Evolutionary conservation across 306 rosid genomes (phyloP).

Genomic region (Rosa lucieae): DNA sequence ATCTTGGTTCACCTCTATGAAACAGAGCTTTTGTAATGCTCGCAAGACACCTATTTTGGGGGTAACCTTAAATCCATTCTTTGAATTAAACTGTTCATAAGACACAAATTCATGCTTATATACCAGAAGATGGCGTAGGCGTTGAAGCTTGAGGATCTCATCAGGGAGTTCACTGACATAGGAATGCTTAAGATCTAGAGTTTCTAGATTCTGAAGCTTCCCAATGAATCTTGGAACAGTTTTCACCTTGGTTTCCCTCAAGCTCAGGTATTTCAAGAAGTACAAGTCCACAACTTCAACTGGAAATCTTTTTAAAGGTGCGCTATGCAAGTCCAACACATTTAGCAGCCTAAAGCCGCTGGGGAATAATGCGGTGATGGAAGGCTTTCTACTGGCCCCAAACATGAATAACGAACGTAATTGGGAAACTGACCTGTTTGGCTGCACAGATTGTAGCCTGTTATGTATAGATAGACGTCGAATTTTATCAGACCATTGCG

Average conservation of each 20-base stretch:
- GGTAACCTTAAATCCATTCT: conserved; percentile 30
- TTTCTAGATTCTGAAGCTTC: conserved; percentile 38
- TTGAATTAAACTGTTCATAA: conserved; percentile 11
- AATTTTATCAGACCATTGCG: conserved; percentile 43
- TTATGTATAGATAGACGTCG: conserved; percentile 57
- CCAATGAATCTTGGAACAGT: conserved; percentile 33
- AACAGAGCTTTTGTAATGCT: conserved; percentile 44
- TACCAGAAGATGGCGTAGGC: conserved; percentile 37
- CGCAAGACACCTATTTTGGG: conserved; percentile 28
- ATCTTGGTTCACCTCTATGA: conserved; percentile 30
- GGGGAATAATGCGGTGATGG: conserved; percentile 23
- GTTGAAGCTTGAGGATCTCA: conserved; percentile 34
- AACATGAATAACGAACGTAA: conserved; percentile 66
- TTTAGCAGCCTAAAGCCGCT: conserved; percentile 32
- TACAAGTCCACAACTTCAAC: conserved; percentile 22
- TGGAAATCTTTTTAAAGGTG: conserved; percentile 32
- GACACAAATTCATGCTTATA: conserved; percentile 20
- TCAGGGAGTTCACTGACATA: conserved; percentile 35
- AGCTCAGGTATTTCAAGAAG: conserved; percentile 34
- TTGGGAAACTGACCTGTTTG: conserved; percentile 54
- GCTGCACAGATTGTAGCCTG: conserved; percentile 37
- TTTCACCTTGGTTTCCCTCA: conserved; percentile 38
- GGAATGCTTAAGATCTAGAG: conserved; percentile 43
- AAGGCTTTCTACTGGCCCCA: conserved; percentile 31
- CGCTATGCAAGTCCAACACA: conserved; percentile 34